These are phyloP conservation scores for Suillus fuscotomentosus DNA, from an alignment of 768 basidiomycete species.

Conservation along the genomic window DNA sequence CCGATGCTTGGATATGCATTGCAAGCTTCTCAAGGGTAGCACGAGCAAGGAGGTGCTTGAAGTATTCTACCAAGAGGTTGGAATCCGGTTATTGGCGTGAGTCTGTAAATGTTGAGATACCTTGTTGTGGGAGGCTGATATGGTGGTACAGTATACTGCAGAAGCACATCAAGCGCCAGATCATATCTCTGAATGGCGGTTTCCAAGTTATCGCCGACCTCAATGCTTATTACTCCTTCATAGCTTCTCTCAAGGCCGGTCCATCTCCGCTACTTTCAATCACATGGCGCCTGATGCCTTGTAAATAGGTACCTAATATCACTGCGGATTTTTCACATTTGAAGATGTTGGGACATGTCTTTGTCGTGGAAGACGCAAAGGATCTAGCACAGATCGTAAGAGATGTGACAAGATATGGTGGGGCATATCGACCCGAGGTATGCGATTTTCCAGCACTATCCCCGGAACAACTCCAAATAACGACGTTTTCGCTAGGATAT, in stretches of 20 bases:
- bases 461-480: not conserved
- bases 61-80: conserved; percentile 97
- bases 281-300: not conserved
- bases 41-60: conserved; percentile 96
- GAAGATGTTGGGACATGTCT: conserved; percentile 97
- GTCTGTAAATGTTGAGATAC: conserved; percentile 35
- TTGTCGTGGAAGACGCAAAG: conserved; percentile 92
- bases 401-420: conserved; percentile 94
- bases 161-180: conserved; percentile 96
- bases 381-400: conserved; percentile 95
- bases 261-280: not conserved
- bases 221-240: conserved; percentile 90
- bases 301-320: conserved; percentile 66
- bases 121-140: not conserved
- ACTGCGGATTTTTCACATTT: conserved; percentile 89
- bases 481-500: conserved; percentile 55
- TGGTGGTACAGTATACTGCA: conserved; percentile 71
- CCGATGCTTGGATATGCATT: conserved; percentile 85
- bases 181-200: conserved; percentile 90
- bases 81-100: conserved; percentile 81
- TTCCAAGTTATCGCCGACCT: conserved; percentile 96
- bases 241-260: conserved; percentile 75
- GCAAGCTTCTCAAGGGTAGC: conserved; percentile 86
- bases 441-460: conserved; percentile 9
- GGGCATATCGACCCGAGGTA: conserved; percentile 92